Percentiles rank a stretch among this genome's conserved stretches.
phyloP scores from a whole-genome alignment of 2,329 filamentous ascomycete genomes.

The Epicoccum sorghinum region DNA sequence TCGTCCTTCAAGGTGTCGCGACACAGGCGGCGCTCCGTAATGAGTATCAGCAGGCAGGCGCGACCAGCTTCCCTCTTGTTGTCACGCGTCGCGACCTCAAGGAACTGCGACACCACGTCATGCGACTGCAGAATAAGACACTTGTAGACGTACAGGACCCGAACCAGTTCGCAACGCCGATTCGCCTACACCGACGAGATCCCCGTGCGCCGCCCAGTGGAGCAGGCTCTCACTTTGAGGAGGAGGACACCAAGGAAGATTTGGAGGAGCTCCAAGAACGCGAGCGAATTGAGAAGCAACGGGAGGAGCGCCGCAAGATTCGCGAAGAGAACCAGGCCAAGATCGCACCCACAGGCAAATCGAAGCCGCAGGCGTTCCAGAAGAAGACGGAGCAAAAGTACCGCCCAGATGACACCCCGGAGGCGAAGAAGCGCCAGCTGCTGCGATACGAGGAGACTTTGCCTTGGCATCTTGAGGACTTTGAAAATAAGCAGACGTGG shows the following conservation, averaged over 20 bases:
- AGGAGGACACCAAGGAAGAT: slow-evolving; percentile 69
- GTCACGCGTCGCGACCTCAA: slow-evolving; percentile 82
- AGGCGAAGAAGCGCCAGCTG: slow-evolving; percentile 70
- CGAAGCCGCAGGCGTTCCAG: slow-evolving; percentile 68
- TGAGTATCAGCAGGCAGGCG: slow-evolving; percentile 35
- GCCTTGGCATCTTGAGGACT: slow-evolving; percentile 96
- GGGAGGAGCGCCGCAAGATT: slow-evolving; percentile 83
- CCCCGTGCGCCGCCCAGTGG: slow-evolving; percentile 67
- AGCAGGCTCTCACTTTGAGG: slow-evolving; percentile 43
- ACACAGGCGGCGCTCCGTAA: slow-evolving; percentile 33
- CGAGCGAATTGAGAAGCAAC: slow-evolving; percentile 62
- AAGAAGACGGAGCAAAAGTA: slow-evolving; percentile 89
- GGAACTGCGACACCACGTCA: slow-evolving; percentile 84
- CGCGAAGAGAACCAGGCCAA: slow-evolving; percentile 87
- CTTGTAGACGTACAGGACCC: slow-evolving; percentile 74
- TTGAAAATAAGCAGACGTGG: slow-evolving; percentile 94
- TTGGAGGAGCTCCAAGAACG: slow-evolving; percentile 69
- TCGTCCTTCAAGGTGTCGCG: slow-evolving; percentile 17
- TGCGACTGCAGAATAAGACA: slow-evolving; percentile 72
- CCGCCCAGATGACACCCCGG: slow-evolving; percentile 74
- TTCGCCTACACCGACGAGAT: slow-evolving; percentile 87
- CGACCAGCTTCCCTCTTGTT: slow-evolving; percentile 64
- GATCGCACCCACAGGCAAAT: slow-evolving; percentile 81
- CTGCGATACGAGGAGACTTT: slow-evolving; percentile 90
- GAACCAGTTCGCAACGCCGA: slow-evolving; percentile 82